phyloP scores from a whole-genome alignment of 1,139 yeast genomes.

The Blastobotrys raffinosifermentans region DNA sequence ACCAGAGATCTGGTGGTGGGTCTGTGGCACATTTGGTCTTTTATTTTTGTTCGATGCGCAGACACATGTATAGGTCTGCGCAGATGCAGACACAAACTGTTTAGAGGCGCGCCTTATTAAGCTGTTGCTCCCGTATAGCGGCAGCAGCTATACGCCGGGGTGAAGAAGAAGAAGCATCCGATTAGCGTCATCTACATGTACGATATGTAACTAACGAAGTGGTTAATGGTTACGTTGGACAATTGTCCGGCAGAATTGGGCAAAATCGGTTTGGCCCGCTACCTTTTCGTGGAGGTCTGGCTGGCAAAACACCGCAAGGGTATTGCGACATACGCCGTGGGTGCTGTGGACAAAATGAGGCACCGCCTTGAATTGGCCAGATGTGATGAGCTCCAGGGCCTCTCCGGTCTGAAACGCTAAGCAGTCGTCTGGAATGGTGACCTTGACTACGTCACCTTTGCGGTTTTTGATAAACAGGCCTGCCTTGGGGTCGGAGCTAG shows the following conservation, averaged over 20 bases:
- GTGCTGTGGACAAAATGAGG: constrained; percentile 53
- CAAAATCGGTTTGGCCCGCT: constrained; percentile 44
- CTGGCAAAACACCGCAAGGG: constrained; percentile 61
- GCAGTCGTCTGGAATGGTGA: constrained; percentile 50
- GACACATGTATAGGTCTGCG: too few species aligned
- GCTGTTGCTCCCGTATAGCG: too few species aligned
- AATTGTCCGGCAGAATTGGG: constrained; percentile 38
- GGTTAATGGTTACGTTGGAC: constrained; percentile 22
- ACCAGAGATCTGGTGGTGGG: too few species aligned
- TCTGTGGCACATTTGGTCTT: too few species aligned
- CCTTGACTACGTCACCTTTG: constrained; percentile 42
- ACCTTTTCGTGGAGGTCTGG: constrained; percentile 51
- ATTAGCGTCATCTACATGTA: too few species aligned
- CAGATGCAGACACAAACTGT: too few species aligned
- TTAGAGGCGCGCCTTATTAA: too few species aligned
- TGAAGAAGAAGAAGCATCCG: too few species aligned
- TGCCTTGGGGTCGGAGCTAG: constrained; percentile 40
- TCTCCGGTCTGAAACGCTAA: constrained; percentile 62
- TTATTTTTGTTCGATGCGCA: too few species aligned
- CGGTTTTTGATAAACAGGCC: constrained; percentile 53
- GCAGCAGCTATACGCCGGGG: too few species aligned
- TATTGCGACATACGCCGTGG: constrained; percentile 44
- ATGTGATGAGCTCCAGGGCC: constrained; percentile 50
- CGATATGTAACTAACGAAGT: too few species aligned
- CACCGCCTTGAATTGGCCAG: constrained; percentile 51